Base-by-base conservation (phyloP, 306 rosid genomes). In the Leucaena leucocephala region DNA sequence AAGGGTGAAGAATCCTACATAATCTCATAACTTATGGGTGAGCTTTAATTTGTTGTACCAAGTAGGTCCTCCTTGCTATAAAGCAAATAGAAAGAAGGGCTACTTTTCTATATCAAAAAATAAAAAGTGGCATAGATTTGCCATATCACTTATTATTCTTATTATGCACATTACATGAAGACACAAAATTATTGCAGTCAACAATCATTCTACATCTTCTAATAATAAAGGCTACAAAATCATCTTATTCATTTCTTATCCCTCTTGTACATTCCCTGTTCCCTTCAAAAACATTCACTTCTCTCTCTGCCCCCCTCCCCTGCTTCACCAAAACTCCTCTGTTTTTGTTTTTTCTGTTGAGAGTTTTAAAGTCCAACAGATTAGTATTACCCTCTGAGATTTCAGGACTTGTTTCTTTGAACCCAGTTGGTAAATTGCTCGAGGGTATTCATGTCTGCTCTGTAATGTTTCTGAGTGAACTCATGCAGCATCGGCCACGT, bases 401-500 rank as follows among this genome's bases (percentile, higher is more conserved):
- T 74, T 78, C 35, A 76, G 80, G 68, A 76, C 78, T 64, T 80
- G 65, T 86, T 86, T 59, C 75, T 80, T 67, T 81, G 89, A 72
- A 96, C 81, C 96, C 96, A 96, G 54, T 82, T 86, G 63, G 94
- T 83, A 82, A 96, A 96, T 45, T 59, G 82, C 68, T 91, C 89
- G 15, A 96, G 96, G 68, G 99, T 96, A 45, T 87, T 93, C 88
- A 91, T 81, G 80, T 96, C 99, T 54, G 97, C 98, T 80, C 98
- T 91, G 84, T 96, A 96, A 81, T 93, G 94, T 68, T 86, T 93
- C 81, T 91, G 98, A 17, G 98, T 96, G 74, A 96, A 93, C 81
- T 91, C 96, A 7, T 87, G 91, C 46, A 96, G 72, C 94, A 86
- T 90, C 62, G 97, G 85, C 99, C 99, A 96, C 54, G 99, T 96